These are phyloP conservation scores for Lasiodiplodia sp. DNA, from an alignment of 2,329 filamentous ascomycete genomes.

Conservation along the genomic window DNA sequence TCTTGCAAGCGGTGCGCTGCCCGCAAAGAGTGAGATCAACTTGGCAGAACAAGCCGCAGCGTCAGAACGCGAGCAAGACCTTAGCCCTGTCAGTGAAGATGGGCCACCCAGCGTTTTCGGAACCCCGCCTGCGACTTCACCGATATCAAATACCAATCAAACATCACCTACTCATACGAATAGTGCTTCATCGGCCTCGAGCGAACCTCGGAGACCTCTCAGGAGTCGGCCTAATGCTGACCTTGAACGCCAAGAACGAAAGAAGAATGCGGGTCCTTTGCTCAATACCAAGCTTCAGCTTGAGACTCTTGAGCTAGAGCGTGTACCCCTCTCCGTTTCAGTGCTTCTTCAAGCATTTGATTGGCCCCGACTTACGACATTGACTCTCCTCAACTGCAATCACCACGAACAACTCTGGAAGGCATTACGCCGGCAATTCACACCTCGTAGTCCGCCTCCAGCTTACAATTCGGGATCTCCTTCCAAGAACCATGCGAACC, in stretches of 20 bases:
- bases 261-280: slow-evolving; percentile 43
- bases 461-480: slow-evolving; percentile 41
- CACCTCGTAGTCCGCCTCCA: slow-evolving; percentile 45
- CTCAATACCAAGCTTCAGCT: slow-evolving; percentile 68
- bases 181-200: slow-evolving; percentile 15
- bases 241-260: slow-evolving; percentile 21
- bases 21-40: slow-evolving; percentile 28
- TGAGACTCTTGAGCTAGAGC: slow-evolving; percentile 77
- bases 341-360: slow-evolving; percentile 76
- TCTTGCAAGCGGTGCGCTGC: slow-evolving; percentile 5
- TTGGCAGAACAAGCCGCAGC: slow-evolving; percentile 18
- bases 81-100: slow-evolving; percentile 4
- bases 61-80: slow-evolving; percentile 22
- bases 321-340: slow-evolving; percentile 74
- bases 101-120: slow-evolving; percentile 7
- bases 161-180: background rate
- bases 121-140: background rate
- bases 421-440: slow-evolving; percentile 65
- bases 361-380: slow-evolving; percentile 73
- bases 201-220: slow-evolving; percentile 17
- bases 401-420: slow-evolving; percentile 80
- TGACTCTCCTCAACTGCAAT: slow-evolving; percentile 77
- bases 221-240: slow-evolving; percentile 17
- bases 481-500: slow-evolving; percentile 34
- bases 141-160: background rate